A percentile compares a stretch with the other conserved stretches of the same genome.
Evolutionary conservation across 257 asterid species (phyloP).

Genomic region (Catharanthus roseus): DNA sequence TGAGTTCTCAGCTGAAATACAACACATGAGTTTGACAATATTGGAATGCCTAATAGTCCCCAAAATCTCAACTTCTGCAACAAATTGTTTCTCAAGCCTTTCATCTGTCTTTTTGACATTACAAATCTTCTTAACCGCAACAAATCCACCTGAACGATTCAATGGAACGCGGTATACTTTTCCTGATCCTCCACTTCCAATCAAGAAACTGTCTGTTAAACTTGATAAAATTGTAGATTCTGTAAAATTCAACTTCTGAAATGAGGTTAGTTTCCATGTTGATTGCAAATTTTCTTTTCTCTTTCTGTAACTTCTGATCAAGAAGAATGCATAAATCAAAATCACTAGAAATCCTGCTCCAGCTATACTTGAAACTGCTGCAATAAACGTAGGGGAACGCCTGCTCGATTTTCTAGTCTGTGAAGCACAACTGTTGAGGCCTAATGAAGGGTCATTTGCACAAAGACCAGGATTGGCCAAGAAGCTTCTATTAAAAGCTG

Average conservation of each 20-base stretch:
- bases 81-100: constrained; percentile 55
- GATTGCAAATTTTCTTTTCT: constrained; percentile 29
- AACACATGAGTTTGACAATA: constrained; percentile 74
- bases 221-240: constrained; percentile 48
- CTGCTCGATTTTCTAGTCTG: constrained; percentile 22
- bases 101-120: constrained; percentile 38
- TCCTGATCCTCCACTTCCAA: constrained; percentile 92
- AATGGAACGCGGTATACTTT: constrained; percentile 63
- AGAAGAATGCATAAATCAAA: constrained; percentile 34
- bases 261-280: constrained; percentile 70
- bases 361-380: constrained; percentile 54
- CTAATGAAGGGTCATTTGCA: constrained; percentile 35
- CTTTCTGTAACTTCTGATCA: constrained; percentile 39
- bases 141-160: constrained; percentile 32
- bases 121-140: constrained; percentile 79
- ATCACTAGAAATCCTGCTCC: constrained; percentile 39
- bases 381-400: constrained; percentile 40
- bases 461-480: constrained; percentile 61
- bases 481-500: constrained; percentile 54
- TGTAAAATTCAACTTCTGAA: constrained; percentile 66
- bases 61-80: constrained; percentile 61
- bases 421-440: constrained; percentile 37
- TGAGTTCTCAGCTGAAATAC: constrained; percentile 50
- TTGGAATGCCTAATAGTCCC: constrained; percentile 67
- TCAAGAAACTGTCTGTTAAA: constrained; percentile 44